Percentiles rank a stretch among this genome's conserved stretches.
Conservation (phyloP, 306 rosid genomes). For the Rosa persica region DNA sequence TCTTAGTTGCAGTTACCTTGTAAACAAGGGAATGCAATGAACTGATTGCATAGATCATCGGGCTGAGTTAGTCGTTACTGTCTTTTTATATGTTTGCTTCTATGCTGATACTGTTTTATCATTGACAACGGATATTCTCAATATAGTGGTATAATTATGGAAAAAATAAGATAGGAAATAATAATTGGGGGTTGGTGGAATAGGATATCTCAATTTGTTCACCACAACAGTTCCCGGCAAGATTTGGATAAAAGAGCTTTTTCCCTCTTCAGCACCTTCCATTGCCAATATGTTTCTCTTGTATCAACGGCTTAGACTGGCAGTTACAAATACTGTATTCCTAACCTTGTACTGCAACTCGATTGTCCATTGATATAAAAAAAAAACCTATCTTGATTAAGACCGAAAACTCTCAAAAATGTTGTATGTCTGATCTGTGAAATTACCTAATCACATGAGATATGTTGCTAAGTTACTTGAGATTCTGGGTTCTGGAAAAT, state of each 20-base stretch:
- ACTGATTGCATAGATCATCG: background rate
- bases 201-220: background rate
- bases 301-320: background rate
- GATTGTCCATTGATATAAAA: background rate
- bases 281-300: background rate
- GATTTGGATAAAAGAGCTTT: background rate
- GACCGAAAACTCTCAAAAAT: no score
- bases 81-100: no score
- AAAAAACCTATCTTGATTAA: no score
- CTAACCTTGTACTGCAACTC: background rate
- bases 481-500: background rate
- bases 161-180: background rate
- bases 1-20: conserved; percentile 16
- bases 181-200: background rate
- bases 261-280: background rate
- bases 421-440: background rate
- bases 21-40: background rate
- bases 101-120: background rate
- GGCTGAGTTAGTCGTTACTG: background rate
- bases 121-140: background rate
- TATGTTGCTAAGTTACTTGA: background rate
- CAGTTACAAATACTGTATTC: background rate
- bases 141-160: background rate
- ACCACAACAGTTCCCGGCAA: background rate
- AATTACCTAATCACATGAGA: background rate